Evolutionary conservation across 2,329 filamentous ascomycete species (phyloP).

Genomic region (Aspergillus latus): DNA sequence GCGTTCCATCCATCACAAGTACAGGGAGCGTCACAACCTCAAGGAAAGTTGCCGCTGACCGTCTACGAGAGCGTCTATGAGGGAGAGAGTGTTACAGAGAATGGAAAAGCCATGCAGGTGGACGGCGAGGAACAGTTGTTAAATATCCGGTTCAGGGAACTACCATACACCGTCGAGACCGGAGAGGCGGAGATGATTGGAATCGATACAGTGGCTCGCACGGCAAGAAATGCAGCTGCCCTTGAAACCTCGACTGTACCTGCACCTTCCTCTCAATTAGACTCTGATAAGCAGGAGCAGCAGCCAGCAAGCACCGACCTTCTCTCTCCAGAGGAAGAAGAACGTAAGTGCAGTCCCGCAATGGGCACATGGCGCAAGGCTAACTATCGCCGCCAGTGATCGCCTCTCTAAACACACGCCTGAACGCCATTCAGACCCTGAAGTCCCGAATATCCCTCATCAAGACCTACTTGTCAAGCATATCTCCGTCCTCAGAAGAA

Average conservation of each 20-base stretch:
- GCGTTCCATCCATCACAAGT: conserved; percentile 73
- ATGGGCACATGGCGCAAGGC: not conserved
- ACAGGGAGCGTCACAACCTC: conserved; percentile 55
- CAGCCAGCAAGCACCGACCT: conserved; percentile 20
- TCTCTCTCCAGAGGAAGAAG: conserved; percentile 63
- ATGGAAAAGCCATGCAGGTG: conserved; percentile 67
- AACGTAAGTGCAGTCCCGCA: conserved; percentile 47
- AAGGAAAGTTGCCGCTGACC: conserved; percentile 81
- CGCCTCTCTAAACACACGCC: conserved; percentile 74
- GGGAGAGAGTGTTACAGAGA: conserved; percentile 60
- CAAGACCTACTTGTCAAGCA: conserved; percentile 70
- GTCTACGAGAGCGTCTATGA: conserved; percentile 86
- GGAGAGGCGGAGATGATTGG: conserved; percentile 97
- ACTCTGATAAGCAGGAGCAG: conserved; percentile 28
- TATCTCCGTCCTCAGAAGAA: conserved; percentile 59
- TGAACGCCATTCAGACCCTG: conserved; percentile 92
- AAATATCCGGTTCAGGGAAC: conserved; percentile 73
- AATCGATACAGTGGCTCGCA: conserved; percentile 86
- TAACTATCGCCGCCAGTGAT: conserved; percentile 37
- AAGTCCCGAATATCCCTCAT: conserved; percentile 73
- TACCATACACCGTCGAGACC: conserved; percentile 86
- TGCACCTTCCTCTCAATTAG: conserved; percentile 10
- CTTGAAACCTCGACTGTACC: conserved; percentile 37
- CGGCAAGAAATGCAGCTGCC: conserved; percentile 75
- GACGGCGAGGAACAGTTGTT: conserved; percentile 61